Conservation (phyloP, 495 filamentous ascomycete species). For the Penicillium desertorum region DNA sequence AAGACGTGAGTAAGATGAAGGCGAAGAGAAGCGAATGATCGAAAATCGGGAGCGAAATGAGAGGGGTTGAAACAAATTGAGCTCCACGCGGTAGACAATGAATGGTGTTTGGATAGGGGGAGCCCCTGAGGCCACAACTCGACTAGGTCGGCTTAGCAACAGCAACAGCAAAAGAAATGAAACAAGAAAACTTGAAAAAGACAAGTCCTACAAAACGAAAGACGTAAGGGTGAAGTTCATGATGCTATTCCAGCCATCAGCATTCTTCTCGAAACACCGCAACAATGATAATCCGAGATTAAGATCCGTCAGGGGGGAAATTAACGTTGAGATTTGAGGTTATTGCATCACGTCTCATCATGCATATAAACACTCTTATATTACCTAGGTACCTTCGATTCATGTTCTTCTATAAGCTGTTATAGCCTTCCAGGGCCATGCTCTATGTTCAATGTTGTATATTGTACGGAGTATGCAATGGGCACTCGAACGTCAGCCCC, state of each 20-base stretch:
- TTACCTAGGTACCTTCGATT: no score
- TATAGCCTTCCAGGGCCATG: no score
- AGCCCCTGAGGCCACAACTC: conserved; percentile 11
- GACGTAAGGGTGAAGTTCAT: conserved; percentile 20
- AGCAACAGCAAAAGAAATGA: conserved; percentile 5
- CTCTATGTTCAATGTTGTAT: no score
- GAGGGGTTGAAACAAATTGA: conserved; percentile 16
- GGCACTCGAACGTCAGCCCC: not conserved
- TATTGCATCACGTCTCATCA: conserved; percentile 26
- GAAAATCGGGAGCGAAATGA: conserved; percentile 10
- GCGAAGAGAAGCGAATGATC: conserved; percentile 11
- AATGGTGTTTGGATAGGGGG: not conserved
- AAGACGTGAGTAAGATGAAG: conserved; percentile 5
- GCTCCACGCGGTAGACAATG: conserved; percentile 18
- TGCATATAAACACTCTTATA: not conserved
- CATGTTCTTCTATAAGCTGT: no score
- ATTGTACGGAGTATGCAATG: no score
- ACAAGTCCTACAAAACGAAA: conserved; percentile 14
- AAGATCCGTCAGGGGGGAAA: conserved; percentile 18
- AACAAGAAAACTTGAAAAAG: conserved; percentile 15
- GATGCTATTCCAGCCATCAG: conserved; percentile 18
- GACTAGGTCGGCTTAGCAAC: conserved; percentile 14
- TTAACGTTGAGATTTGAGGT: conserved; percentile 7
- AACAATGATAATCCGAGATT: conserved; percentile 17
- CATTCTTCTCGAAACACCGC: conserved; percentile 23